A percentile compares a stretch with the other conserved stretches of the same genome.
phyloP scores from a whole-genome alignment of 306 rosid species.

The Quercus robur region DNA sequence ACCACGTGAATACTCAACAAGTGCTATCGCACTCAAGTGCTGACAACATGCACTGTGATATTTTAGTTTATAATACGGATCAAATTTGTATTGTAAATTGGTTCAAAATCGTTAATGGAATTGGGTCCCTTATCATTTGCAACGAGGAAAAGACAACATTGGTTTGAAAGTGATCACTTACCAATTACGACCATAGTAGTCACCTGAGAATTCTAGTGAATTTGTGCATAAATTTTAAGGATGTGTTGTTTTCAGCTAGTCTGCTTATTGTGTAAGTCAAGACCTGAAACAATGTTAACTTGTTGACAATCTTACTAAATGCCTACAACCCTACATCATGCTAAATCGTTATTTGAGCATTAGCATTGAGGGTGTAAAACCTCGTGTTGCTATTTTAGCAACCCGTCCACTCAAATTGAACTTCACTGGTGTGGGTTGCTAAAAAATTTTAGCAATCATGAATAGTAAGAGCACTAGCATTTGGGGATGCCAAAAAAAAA shows the following conservation, averaged over 20 bases:
- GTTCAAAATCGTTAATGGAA: neutral
- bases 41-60: neutral
- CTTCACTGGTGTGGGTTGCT: too few relatives aligned
- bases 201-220: neutral
- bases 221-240: neutral
- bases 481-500: too few relatives aligned
- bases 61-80: neutral
- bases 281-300: neutral
- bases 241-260: neutral
- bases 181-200: neutral
- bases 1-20: conserved; percentile 39
- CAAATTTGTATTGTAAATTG: neutral
- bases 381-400: too few relatives aligned
- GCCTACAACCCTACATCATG: neutral
- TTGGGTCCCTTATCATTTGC: neutral
- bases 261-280: neutral
- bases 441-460: too few relatives aligned
- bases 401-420: too few relatives aligned
- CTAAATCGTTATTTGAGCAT: neutral
- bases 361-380: too few relatives aligned
- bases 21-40: neutral
- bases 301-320: neutral
- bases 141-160: neutral
- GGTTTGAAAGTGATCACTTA: neutral
- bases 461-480: too few relatives aligned